Conservation (phyloP, 1,284 basidiomycete species). For the Naganishia liquefaciens region DNA sequence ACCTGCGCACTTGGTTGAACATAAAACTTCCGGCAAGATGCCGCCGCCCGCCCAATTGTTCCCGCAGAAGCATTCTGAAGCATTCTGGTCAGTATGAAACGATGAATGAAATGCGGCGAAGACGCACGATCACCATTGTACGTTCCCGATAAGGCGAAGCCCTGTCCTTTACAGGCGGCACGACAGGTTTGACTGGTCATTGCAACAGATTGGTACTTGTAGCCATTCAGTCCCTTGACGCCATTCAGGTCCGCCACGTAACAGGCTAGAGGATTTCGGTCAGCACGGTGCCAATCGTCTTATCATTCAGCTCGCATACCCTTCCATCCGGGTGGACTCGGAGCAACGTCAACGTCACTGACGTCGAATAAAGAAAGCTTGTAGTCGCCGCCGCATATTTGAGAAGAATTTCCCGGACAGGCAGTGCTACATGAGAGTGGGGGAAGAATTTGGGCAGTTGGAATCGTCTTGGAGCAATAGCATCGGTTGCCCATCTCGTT, state of each 20-base stretch:
- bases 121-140: constrained; percentile 19
- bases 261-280: constrained; percentile 9
- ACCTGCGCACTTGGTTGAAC: constrained; percentile 23
- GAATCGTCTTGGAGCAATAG: constrained; percentile 35
- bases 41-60: constrained; percentile 28
- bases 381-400: constrained; percentile 42
- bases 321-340: constrained; percentile 17
- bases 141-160: constrained; percentile 37
- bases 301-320: constrained; percentile 1
- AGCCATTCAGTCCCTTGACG: constrained; percentile 21
- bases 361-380: constrained; percentile 19
- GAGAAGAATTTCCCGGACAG: constrained; percentile 39
- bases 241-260: constrained; percentile 16
- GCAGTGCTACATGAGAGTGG: constrained; percentile 16
- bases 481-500: constrained; percentile 35
- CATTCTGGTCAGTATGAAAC: not conserved
- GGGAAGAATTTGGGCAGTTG: constrained; percentile 12
- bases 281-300: not conserved
- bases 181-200: constrained; percentile 39
- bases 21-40: constrained; percentile 17
- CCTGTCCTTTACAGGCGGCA: constrained; percentile 31
- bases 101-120: not conserved
- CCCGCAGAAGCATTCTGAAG: constrained; percentile 37
- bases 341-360: constrained; percentile 4
- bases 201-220: constrained; percentile 18